These are phyloP conservation scores for Pseudogymnoascus sp. DNA, from an alignment of 2,329 filamentous ascomycete species.

Conservation along the genomic window DNA sequence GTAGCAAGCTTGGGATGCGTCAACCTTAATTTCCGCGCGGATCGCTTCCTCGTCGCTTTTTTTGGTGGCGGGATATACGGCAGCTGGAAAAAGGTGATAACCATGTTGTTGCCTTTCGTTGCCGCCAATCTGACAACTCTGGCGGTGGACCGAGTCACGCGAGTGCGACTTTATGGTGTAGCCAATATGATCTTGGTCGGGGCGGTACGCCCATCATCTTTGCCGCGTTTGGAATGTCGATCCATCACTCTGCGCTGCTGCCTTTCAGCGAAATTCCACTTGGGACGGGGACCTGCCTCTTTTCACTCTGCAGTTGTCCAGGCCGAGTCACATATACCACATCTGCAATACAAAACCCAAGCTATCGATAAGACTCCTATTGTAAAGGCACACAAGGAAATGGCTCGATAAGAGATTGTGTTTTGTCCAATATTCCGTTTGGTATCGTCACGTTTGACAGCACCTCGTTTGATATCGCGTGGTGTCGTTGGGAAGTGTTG, in stretches of 20 bases:
- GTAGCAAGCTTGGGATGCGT: conserved; percentile 4
- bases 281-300: background rate
- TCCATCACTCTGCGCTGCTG: background rate
- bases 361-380: background rate
- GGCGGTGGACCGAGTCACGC: conserved; percentile 4
- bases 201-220: conserved; percentile 1
- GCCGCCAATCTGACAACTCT: conserved; percentile 2
- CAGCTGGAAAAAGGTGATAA: background rate
- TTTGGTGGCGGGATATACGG: background rate
- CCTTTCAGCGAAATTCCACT: background rate
- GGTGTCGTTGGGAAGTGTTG: background rate
- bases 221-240: background rate
- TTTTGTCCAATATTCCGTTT: background rate
- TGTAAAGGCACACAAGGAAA: background rate
- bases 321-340: conserved; percentile 6
- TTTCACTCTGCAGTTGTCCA: background rate
- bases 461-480: background rate
- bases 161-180: conserved; percentile 5
- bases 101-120: background rate
- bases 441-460: background rate
- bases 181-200: background rate
- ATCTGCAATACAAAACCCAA: background rate
- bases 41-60: background rate
- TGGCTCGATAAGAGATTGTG: background rate
- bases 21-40: background rate